These are phyloP conservation scores for Atractiella rhizophila DNA, from an alignment of 768 basidiomycete species.

Conservation along the genomic window DNA sequence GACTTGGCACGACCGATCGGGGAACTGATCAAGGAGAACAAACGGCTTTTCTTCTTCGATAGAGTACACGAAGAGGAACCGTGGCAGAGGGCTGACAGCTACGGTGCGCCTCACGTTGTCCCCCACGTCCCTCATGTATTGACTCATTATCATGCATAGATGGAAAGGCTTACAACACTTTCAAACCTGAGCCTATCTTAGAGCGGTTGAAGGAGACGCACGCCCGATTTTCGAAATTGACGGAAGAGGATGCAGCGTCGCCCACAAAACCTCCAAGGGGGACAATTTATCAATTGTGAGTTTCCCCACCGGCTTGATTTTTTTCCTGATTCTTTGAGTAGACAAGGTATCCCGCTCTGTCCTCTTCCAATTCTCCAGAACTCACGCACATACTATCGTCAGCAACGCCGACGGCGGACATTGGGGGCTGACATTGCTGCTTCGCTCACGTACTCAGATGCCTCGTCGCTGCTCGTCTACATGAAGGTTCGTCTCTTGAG, in stretches of 20 bases:
- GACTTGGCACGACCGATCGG: background rate
- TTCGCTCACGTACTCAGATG: constrained; percentile 1
- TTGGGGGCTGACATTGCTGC: constrained; percentile 4
- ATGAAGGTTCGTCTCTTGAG: no score
- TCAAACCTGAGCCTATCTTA: background rate
- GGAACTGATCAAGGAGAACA: background rate
- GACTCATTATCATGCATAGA: background rate
- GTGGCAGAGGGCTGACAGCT: constrained; percentile 2
- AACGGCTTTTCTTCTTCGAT: background rate
- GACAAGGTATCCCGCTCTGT: no score
- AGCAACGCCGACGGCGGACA: no score
- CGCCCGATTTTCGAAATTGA: no score
- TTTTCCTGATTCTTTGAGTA: no score
- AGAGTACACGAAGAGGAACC: background rate
- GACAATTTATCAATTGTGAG: constrained; percentile 3
- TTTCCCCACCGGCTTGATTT: constrained; percentile 1
- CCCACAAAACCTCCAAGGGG: background rate
- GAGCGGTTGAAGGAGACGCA: background rate
- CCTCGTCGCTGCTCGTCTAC: constrained; percentile 1
- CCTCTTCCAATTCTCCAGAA: no score
- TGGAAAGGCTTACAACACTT: constrained; percentile 1
- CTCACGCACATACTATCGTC: no score
- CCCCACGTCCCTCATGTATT: background rate
- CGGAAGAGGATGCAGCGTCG: background rate
- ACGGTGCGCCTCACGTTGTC: background rate